Conservation (phyloP, 371 early-diverging fungal species). For the Entomophthora muscae region DNA sequence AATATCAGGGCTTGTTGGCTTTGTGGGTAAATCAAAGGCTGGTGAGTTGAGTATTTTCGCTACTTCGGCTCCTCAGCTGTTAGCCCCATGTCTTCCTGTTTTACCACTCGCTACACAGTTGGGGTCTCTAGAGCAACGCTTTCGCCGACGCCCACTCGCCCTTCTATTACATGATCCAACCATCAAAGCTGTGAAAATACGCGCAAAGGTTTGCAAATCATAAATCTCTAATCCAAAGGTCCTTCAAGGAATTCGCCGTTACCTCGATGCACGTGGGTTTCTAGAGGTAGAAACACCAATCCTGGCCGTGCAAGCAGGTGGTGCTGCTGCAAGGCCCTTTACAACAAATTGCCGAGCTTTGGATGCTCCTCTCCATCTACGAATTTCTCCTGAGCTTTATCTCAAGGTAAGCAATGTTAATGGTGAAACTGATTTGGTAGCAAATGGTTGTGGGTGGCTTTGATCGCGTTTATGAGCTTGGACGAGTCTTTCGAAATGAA, state of each 20-base stretch:
- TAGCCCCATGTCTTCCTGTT: slow-evolving; percentile 82
- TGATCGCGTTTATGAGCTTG: slow-evolving; percentile 91
- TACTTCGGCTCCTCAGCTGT: slow-evolving; percentile 33
- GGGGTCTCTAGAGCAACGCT: slow-evolving; percentile 24
- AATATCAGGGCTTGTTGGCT: slow-evolving; percentile 25
- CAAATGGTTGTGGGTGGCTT: slow-evolving; percentile 90
- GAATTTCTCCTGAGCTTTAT: slow-evolving; percentile 92
- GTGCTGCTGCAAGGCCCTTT: slow-evolving; percentile 94
- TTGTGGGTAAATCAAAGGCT: slow-evolving; percentile 20
- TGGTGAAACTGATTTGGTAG: slow-evolving; percentile 3
- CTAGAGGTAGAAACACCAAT: slow-evolving; percentile 94
- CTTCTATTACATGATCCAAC: slow-evolving; percentile 12
- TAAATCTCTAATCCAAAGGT: slow-evolving; percentile 61
- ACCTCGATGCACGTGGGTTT: slow-evolving; percentile 63
- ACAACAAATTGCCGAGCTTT: slow-evolving; percentile 63
- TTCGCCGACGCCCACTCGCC: not conserved
- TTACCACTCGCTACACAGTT: slow-evolving; percentile 37
- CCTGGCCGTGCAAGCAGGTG: slow-evolving; percentile 72
- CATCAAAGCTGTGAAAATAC: slow-evolving; percentile 43
- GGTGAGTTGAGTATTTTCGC: slow-evolving; percentile 93
- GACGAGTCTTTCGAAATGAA: slow-evolving; percentile 96
- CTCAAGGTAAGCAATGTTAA: slow-evolving; percentile 41
- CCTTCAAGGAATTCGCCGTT: slow-evolving; percentile 55
- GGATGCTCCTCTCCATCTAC: slow-evolving; percentile 40
- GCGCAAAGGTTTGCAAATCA: slow-evolving; percentile 73